Base-by-base conservation (phyloP, 2,329 filamentous ascomycete species). In the Parafenestella ontariensis region DNA sequence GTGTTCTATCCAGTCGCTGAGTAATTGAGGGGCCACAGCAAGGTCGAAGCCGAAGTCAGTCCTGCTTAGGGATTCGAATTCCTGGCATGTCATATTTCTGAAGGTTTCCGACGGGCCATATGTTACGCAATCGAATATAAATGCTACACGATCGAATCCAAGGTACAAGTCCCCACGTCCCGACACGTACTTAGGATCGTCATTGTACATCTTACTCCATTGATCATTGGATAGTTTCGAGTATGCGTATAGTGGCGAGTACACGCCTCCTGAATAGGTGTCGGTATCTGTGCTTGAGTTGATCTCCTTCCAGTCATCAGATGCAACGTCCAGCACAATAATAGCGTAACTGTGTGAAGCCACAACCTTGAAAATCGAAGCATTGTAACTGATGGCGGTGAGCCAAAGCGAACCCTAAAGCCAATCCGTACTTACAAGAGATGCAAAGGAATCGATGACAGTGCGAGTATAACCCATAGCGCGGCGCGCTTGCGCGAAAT, bases 381-480 rank as follows among this genome's bases (percentile, higher is more conserved):
- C 57, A 31, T 69, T 70, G 49, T 70, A 70, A 43, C 64, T 69
- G 31, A 17, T 26, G 24, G 9, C 24, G 21, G 11, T 13, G 13
- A 21, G 28, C 59, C 11, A 59, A 42, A 17, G 18, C n/a, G 24
- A 13, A 5, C 3, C 17, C 18, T 23, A 2, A 50, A 42, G 43
- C 8, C 15, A 21, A 36, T 37, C 26, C 3, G 23, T 41, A 43
- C 59, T 65, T 61, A 72, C 68, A 78, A 68, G 2, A 78, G 58
- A 61, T 78, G 76, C 0, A 78, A 60, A 0, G 73, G 73, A 4
- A 76, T 54, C 20, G 72, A 77, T 3, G 65, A 71, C 0, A 73
- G 15, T 0, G 58, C 68, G 18, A 64, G 26, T 6, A 56, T 5
- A 1, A 63, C 8, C 2, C 49, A 59, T 8, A 63, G n/a, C 9